Base-by-base conservation (phyloP, 306 rosid species). In the Vicia faba region DNA sequence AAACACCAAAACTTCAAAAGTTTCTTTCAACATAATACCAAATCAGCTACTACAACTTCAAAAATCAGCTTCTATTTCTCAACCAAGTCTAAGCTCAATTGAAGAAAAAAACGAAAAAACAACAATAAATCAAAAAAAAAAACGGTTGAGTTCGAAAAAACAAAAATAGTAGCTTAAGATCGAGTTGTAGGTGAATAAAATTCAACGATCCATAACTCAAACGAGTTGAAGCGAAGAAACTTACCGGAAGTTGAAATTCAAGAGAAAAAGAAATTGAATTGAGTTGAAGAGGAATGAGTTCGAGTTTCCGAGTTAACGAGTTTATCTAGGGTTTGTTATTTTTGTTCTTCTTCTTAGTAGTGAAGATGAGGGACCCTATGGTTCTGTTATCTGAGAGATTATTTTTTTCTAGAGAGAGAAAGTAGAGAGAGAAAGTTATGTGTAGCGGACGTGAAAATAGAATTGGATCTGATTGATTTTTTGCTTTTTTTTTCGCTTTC, bases 391-490 rank as follows among this genome's bases (percentile, higher is more conserved):
- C 57, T 15, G 2, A 79, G 77, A 3, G 36, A 5, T 64, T 35
- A 33, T 45, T 72, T 49, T 83, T 51, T 74, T 51, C 28, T 84
- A 80, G 91, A 84, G 91, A 83, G 87, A 87, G 88, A 80, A 56
- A 71, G 79, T 67, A 63, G 79, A 72, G 78, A 33, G 49, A 41
- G 70, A 38, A 40, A 63, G 15, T 64, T 84, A 69, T 33, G 39
- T 68, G 64, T 35, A 20, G 96, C 91, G 98, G 98, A 92, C 96
- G 91, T 89, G 96, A 92, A 92, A 80, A 81, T 69, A 78, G 79
- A 81, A 92, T 92, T 92, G 61, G 85, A 92, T 89, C 80, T 66
- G 82, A 80, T 92, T 92, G 78, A 80, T 83, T 87, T 79, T 87
- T 79, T 83, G 81, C 75, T 68, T 50, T 58, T 56, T 3, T 13